Base-by-base conservation (phyloP, 139 green algal genomes). In the Chlamydomonas urium region DNA sequence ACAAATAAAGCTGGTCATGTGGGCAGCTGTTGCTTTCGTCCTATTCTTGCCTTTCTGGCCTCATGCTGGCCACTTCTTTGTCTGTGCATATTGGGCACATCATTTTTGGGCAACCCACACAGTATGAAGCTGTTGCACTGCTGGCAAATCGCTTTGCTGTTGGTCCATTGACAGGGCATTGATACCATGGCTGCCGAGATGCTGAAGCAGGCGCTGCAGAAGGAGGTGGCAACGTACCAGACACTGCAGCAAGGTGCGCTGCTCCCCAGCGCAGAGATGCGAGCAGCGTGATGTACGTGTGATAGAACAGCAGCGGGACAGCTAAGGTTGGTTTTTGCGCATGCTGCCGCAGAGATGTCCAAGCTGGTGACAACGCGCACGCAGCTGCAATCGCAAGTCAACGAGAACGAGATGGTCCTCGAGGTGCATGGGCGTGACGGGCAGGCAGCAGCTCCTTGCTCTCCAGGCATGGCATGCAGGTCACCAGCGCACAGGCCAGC, bases 381-480 rank as follows among this genome's bases (percentile, higher is more conserved):
- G 8, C 59, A 76, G 32, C 66, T 79, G 10, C 66, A 56, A 26
- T 76, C 77, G 0, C 66, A 76, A 48, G 59, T 61, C 4, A 60
- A 76, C n/a, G 77, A 83, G 47, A 83, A 76, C 5, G 77, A 83
- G 32, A 70, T 45, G 4, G 77, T 83, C 0, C 47, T 76, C 0
- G 72, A 83, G 62, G 75, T 76, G 38, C n/a, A n/a, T n/a, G n/a
- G n/a, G n/a, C n/a, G n/a, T n/a, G 36, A 36, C 38, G 14, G 8
- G 38, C 38, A 48, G 38, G 10, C 38, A 24, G 38, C 38, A 48
- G 38, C 38, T 48, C 10, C 10, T 8, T 66, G 32, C n/a, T 24
- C 6, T 66, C 29, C 59, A 24, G 17, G 59, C 14, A 8, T 63
- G 21, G 53, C 38, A 14, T 14, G 38, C 14, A 24, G 38, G 38